Evolutionary conservation across 202 grass and related monocot species (phyloP).

Genomic region (Bolboschoenoplectus hybrid): DNA sequence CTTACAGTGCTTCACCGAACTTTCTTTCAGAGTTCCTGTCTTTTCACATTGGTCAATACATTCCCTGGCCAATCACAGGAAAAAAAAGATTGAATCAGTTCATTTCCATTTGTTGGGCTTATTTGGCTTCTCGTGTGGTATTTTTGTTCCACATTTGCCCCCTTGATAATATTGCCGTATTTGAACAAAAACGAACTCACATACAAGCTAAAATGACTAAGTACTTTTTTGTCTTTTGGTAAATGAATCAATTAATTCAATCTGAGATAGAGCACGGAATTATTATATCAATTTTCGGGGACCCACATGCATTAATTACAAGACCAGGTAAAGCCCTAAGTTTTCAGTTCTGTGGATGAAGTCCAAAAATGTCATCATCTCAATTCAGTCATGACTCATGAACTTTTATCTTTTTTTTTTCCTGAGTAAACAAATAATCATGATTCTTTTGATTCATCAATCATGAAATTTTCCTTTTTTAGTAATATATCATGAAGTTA

Average conservation of each 20-base stretch:
- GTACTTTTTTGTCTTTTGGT: neutral
- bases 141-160: neutral
- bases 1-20: constrained; percentile 62
- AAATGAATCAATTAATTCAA: constrained; percentile 15
- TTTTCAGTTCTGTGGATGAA: constrained; percentile 1
- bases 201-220: constrained; percentile 3
- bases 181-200: neutral
- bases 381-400: constrained; percentile 1
- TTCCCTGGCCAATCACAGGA: constrained; percentile 38
- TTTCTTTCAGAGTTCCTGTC: constrained; percentile 64
- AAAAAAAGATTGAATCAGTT: constrained; percentile 11
- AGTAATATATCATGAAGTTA: neutral
- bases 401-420: neutral
- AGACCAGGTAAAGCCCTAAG: neutral
- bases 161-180: neutral
- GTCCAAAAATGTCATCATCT: neutral
- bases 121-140: neutral
- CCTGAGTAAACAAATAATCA: no score
- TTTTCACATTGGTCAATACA: constrained; percentile 66
- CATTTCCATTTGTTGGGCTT: neutral
- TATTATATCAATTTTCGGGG: constrained; percentile 3
- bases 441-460: neutral
- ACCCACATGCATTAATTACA: constrained; percentile 17
- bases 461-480: neutral
- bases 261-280: neutral